phyloP scores from a whole-genome alignment of 352 stramenopile genomes.

The Pythium dissimile region DNA sequence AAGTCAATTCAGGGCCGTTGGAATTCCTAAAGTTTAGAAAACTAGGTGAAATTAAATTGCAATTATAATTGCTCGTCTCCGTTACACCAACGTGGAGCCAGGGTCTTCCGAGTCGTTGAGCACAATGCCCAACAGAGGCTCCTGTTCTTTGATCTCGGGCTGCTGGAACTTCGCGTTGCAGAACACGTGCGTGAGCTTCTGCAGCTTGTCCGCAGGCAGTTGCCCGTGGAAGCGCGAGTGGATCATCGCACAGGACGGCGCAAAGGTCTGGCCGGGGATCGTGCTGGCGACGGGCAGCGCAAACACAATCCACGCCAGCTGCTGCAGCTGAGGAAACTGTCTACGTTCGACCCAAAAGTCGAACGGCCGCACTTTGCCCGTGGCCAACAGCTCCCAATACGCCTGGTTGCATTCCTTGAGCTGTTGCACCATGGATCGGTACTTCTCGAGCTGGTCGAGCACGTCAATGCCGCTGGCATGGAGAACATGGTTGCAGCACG shows the following conservation, averaged over 20 bases:
- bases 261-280: slow-evolving; percentile 32
- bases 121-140: slow-evolving; percentile 21
- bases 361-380: slow-evolving; percentile 38
- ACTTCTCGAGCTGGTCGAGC: slow-evolving; percentile 45
- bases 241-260: slow-evolving; percentile 25
- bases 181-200: slow-evolving; percentile 59
- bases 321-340: slow-evolving; percentile 57
- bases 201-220: slow-evolving; percentile 38
- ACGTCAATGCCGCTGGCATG: slow-evolving; percentile 36
- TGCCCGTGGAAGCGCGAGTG: slow-evolving; percentile 42
- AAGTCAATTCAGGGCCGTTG: too few species aligned
- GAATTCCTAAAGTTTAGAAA: too few species aligned
- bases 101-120: slow-evolving; percentile 20
- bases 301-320: slow-evolving; percentile 55
- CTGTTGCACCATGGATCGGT: slow-evolving; percentile 40
- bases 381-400: slow-evolving; percentile 53
- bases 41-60: too few species aligned
- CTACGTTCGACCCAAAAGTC: slow-evolving; percentile 62
- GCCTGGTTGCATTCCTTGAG: slow-evolving; percentile 50
- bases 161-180: slow-evolving; percentile 45
- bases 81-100: slow-evolving; percentile 16
- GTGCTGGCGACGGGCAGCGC: slow-evolving; percentile 46
- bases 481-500: slow-evolving; percentile 34
- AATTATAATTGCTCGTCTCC: background rate
- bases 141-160: slow-evolving; percentile 18